phyloP scores from a whole-genome alignment of 2,329 filamentous ascomycete genomes.

The Septoria petroselini region DNA sequence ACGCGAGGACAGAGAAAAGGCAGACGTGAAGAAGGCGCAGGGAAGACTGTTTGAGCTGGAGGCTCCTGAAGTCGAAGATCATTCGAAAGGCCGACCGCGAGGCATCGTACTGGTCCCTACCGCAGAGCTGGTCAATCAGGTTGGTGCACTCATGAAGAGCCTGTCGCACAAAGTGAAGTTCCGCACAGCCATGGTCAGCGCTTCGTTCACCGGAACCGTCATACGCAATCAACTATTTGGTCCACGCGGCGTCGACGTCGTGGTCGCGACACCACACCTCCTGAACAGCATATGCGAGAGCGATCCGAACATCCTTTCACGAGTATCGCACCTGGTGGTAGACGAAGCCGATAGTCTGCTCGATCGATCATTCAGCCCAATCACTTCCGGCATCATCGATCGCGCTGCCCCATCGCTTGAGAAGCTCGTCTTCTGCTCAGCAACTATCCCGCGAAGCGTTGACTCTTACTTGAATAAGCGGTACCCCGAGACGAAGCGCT shows the following conservation, averaged over 20 bases:
- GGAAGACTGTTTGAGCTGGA: conserved; percentile 55
- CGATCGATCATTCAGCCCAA: conserved; percentile 84
- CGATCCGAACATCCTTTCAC: conserved; percentile 89
- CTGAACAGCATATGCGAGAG: conserved; percentile 82
- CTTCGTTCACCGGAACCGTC: conserved; percentile 69
- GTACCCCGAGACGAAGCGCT: conserved; percentile 77
- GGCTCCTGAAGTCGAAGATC: conserved; percentile 56
- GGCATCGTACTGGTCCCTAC: conserved; percentile 88
- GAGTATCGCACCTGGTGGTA: conserved; percentile 81
- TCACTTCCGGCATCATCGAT: conserved; percentile 79
- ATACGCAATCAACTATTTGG: conserved; percentile 85
- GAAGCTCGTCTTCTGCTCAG: conserved; percentile 88
- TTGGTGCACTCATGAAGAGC: conserved; percentile 74
- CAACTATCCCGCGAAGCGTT: conserved; percentile 86
- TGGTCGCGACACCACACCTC: conserved; percentile 85
- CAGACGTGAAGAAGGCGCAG: conserved; percentile 38
- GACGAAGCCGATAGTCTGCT: conserved; percentile 96
- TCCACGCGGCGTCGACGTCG: conserved; percentile 74
- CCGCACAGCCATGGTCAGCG: conserved; percentile 77
- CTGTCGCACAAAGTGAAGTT: conserved; percentile 85
- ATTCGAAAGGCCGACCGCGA: conserved; percentile 73
- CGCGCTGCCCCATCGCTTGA: conserved; percentile 75
- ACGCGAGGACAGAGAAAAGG: conserved; percentile 29
- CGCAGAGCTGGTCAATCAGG: conserved; percentile 85
- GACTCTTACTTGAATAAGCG: conserved; percentile 78